These are phyloP conservation scores for Ceratorhiza oryzae-sativae DNA, from an alignment of 1,284 basidiomycete species.

Conservation along the genomic window DNA sequence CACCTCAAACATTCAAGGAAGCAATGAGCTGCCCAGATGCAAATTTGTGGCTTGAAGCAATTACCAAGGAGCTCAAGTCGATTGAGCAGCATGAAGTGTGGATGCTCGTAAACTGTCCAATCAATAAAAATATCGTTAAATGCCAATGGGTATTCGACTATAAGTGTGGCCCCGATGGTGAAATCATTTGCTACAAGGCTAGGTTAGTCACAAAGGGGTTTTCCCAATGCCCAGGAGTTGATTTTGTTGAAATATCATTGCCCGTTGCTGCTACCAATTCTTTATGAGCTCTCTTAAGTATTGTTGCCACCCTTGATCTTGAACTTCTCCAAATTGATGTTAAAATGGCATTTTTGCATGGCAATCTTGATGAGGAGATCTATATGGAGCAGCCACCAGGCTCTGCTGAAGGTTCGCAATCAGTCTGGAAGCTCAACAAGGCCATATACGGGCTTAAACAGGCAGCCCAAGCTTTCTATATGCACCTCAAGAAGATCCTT, in stretches of 20 bases:
- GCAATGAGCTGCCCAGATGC: conserved; percentile 25
- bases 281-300: conserved; percentile 38
- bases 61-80: conserved; percentile 4
- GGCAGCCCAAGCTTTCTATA: conserved; percentile 5
- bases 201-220: conserved; percentile 54
- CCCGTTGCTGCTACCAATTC: conserved; percentile 40
- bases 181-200: conserved; percentile 48
- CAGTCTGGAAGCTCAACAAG: conserved; percentile 34
- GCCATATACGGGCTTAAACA: conserved; percentile 48
- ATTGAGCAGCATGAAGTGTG: conserved; percentile 14
- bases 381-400: conserved; percentile 50
- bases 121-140: conserved; percentile 24
- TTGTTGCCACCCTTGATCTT: conserved; percentile 14
- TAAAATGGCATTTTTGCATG: conserved; percentile 50
- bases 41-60: conserved; percentile 25
- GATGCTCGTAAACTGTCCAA: conserved; percentile 3
- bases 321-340: conserved; percentile 47
- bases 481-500: conserved; percentile 15
- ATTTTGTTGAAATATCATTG: conserved; percentile 44
- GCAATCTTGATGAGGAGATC: conserved; percentile 46
- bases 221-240: conserved; percentile 42
- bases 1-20: conserved; percentile 12
- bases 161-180: conserved; percentile 48
- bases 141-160: conserved; percentile 48
- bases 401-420: conserved; percentile 39